phyloP scores from a whole-genome alignment of 1,284 basidiomycete genomes.

The Phlebopus sp. region DNA sequence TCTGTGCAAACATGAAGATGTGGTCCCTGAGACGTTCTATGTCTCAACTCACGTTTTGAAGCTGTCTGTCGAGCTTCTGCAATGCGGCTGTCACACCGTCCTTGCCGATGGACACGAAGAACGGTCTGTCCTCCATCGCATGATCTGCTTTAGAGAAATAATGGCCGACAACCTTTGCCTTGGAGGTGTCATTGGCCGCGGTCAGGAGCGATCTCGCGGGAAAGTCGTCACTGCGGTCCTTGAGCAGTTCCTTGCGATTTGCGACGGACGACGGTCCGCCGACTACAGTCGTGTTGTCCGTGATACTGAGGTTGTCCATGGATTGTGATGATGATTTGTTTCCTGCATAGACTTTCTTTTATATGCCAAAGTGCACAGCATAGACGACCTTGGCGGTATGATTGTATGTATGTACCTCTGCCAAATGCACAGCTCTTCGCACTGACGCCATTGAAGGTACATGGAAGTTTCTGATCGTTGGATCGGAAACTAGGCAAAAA shows the following conservation, averaged over 20 bases:
- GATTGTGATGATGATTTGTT: not conserved
- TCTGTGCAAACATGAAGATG: conserved; percentile 35
- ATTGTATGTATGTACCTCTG: too few species aligned
- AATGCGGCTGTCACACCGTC: conserved; percentile 63
- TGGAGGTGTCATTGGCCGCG: not conserved
- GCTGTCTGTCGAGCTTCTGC: conserved; percentile 60
- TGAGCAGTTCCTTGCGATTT: conserved; percentile 21
- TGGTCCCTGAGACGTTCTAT: not conserved
- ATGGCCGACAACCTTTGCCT: conserved; percentile 10
- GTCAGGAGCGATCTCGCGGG: conserved; percentile 11
- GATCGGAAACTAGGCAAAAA: too few species aligned
- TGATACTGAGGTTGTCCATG: conserved; percentile 24
- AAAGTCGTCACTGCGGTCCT: conserved; percentile 18
- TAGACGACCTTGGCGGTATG: too few species aligned
- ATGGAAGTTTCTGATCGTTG: too few species aligned
- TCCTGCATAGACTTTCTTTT: too few species aligned
- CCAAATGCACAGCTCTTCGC: too few species aligned
- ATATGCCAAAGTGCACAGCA: too few species aligned
- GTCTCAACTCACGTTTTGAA: conserved; percentile 43
- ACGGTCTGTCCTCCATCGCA: conserved; percentile 49
- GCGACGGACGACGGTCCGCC: conserved; percentile 31
- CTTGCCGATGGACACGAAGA: conserved; percentile 65
- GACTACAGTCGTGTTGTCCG: conserved; percentile 36
- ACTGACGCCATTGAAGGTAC: too few species aligned
- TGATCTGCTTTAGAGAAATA: conserved; percentile 31